Percentiles rank a stretch among this genome's conserved stretches.
These are phyloP conservation scores for Penicillium sp. DNA, from an alignment of 2,329 filamentous ascomycete species.

Conservation along the genomic window DNA sequence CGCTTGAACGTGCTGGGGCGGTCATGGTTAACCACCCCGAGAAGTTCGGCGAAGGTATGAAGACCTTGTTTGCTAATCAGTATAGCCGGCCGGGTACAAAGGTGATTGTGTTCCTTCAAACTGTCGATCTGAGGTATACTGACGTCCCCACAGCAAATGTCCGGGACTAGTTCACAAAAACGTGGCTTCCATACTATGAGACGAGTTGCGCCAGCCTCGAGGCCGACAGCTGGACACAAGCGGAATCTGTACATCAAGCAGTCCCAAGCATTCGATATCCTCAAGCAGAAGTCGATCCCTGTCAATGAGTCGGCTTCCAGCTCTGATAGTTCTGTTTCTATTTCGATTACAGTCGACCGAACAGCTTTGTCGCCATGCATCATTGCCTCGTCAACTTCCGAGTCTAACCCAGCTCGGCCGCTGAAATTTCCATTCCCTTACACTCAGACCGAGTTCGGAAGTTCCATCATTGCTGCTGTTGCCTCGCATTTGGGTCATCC, in stretches of 20 bases:
- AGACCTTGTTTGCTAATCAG: slow-evolving; percentile 46
- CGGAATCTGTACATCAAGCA: slow-evolving; percentile 50
- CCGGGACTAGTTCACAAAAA: slow-evolving; percentile 32
- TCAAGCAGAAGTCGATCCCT: slow-evolving; percentile 45
- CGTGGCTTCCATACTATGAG: slow-evolving; percentile 46
- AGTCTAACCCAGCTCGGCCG: slow-evolving; percentile 39
- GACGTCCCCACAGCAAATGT: slow-evolving; percentile 15
- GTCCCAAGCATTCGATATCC: slow-evolving; percentile 47
- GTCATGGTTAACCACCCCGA: slow-evolving; percentile 67
- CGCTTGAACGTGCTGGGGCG: slow-evolving; percentile 58
- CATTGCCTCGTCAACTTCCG: slow-evolving; percentile 48
- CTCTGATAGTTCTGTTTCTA: slow-evolving; percentile 37
- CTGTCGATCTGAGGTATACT: neutral
- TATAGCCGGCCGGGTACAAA: slow-evolving; percentile 21
- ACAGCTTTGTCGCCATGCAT: slow-evolving; percentile 55
- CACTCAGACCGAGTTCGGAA: slow-evolving; percentile 37
- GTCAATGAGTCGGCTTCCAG: slow-evolving; percentile 32
- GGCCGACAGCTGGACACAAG: neutral
- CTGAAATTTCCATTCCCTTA: slow-evolving; percentile 58
- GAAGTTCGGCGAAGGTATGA: slow-evolving; percentile 62
- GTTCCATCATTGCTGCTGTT: slow-evolving; percentile 36
- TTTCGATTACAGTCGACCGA: slow-evolving; percentile 60
- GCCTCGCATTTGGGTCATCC: slow-evolving; percentile 48
- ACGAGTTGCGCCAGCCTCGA: slow-evolving; percentile 18
- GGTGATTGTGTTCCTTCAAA: slow-evolving; percentile 15